These are phyloP conservation scores for Spizellomyces sp. DNA, from an alignment of 192 early-diverging fungal genomes.

Conservation along the genomic window DNA sequence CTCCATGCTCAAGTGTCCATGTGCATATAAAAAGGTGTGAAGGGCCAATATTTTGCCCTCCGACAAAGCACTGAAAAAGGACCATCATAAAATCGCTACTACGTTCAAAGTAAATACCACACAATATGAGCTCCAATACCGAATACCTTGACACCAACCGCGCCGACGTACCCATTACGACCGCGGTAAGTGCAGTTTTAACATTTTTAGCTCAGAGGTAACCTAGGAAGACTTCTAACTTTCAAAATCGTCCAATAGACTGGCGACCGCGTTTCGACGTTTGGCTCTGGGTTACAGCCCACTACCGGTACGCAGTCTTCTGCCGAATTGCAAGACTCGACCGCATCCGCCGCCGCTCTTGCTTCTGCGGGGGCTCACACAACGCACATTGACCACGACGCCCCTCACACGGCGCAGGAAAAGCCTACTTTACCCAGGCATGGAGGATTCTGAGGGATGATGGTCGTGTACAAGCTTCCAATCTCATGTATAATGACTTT, in stretches of 20 bases:
- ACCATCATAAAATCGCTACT: background rate
- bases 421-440: slow-evolving; percentile 25
- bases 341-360: background rate
- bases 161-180: slow-evolving; percentile 14
- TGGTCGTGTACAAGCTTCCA: no score
- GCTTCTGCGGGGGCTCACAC: slow-evolving; percentile 13
- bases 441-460: slow-evolving; percentile 4
- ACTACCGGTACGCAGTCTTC: background rate
- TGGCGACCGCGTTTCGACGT: slow-evolving; percentile 1
- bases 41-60: background rate
- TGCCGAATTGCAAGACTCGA: slow-evolving; percentile 6
- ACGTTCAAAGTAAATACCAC: background rate
- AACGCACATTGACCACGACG: slow-evolving; percentile 21
- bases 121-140: slow-evolving; percentile 24
- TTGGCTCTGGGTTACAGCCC: background rate
- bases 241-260: background rate
- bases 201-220: background rate
- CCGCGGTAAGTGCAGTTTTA: slow-evolving; percentile 6
- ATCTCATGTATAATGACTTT: no score
- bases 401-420: slow-evolving; percentile 24
- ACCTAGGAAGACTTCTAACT: background rate
- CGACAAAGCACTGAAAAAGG: background rate
- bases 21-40: no score
- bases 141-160: slow-evolving; percentile 21
- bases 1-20: no score